Conservation (phyloP, 495 filamentous ascomycete species). For the Penicillium longicatenatum region DNA sequence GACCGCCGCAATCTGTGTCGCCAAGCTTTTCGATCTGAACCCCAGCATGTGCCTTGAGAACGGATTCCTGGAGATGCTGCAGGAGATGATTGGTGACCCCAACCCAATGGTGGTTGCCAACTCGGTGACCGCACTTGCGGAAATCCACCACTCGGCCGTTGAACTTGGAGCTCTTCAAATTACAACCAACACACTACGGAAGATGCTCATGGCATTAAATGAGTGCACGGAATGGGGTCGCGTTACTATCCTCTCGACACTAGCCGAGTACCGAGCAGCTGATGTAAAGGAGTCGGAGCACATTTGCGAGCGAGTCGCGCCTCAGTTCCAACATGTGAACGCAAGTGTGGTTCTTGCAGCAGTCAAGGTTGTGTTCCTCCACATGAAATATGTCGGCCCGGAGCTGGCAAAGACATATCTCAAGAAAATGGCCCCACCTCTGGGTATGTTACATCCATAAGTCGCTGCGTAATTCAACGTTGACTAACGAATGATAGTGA, state of each 20-base stretch:
- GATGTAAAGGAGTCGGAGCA: slow-evolving; percentile 97
- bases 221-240: slow-evolving; percentile 99
- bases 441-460: slow-evolving; percentile 57
- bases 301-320: slow-evolving; percentile 93
- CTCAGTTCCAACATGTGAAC: slow-evolving; percentile 99
- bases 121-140: slow-evolving; percentile 86
- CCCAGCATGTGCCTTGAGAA: slow-evolving; percentile 92
- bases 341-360: slow-evolving; percentile 94
- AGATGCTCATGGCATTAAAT: slow-evolving; percentile 93
- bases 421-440: slow-evolving; percentile 96
- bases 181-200: slow-evolving; percentile 80
- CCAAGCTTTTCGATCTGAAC: slow-evolving; percentile 96
- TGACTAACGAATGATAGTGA: slow-evolving; percentile 59
- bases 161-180: slow-evolving; percentile 87
- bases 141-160: slow-evolving; percentile 87
- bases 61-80: slow-evolving; percentile 91
- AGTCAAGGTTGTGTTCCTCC: slow-evolving; percentile 96
- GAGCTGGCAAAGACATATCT: slow-evolving; percentile 81
- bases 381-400: slow-evolving; percentile 82
- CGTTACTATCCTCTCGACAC: slow-evolving; percentile 86
- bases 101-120: slow-evolving; percentile 99
- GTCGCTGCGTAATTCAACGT: slow-evolving; percentile 21
- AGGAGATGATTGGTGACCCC: slow-evolving; percentile 95
- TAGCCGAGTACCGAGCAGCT: slow-evolving; percentile 82
- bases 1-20: slow-evolving; percentile 96